A percentile compares a stretch with the other conserved stretches of the same genome.
These are phyloP conservation scores for Metschnikowia cerradonensis DNA, from an alignment of 805 yeast species.

Conservation along the genomic window DNA sequence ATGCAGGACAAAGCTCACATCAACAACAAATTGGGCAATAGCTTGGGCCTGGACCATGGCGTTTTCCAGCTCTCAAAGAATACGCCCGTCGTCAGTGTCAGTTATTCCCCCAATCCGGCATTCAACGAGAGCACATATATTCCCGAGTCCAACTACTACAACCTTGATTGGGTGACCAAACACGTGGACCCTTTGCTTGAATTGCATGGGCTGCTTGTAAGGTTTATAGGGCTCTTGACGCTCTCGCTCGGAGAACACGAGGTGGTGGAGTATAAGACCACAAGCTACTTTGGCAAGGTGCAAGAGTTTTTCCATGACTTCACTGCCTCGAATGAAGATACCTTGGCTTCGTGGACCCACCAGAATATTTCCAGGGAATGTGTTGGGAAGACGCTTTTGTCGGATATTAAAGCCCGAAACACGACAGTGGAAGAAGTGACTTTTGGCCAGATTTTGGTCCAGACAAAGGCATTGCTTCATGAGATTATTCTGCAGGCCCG, in stretches of 20 bases:
- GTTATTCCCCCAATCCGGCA: conserved; percentile 28
- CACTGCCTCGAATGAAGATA: conserved; percentile 7
- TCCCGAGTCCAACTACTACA: conserved; percentile 35
- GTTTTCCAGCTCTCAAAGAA: conserved; percentile 29
- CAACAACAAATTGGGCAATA: conserved; percentile 29
- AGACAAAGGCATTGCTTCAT: conserved; percentile 20
- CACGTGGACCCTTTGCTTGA: conserved; percentile 22
- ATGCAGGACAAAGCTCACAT: conserved; percentile 30
- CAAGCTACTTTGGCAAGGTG: conserved; percentile 20
- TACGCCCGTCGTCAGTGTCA: conserved; percentile 31
- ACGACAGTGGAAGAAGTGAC: conserved; percentile 10
- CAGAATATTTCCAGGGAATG: conserved; percentile 16
- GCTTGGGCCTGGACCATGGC: conserved; percentile 22
- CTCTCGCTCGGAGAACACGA: conserved; percentile 39
- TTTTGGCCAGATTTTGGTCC: conserved; percentile 13
- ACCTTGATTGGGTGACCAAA: conserved; percentile 29
- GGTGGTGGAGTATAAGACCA: conserved; percentile 27
- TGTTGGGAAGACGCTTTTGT: conserved; percentile 19
- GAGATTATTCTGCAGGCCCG: conserved; percentile 22
- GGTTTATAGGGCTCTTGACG: conserved; percentile 33
- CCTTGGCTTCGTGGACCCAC: conserved; percentile 21
- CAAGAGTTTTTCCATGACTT: conserved; percentile 18
- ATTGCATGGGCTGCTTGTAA: conserved; percentile 35
- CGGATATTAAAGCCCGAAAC: conserved; percentile 17
- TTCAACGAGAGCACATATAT: conserved; percentile 26